Conservation (phyloP, 371 early-diverging fungal genomes). For the Spraguea lophii region DNA sequence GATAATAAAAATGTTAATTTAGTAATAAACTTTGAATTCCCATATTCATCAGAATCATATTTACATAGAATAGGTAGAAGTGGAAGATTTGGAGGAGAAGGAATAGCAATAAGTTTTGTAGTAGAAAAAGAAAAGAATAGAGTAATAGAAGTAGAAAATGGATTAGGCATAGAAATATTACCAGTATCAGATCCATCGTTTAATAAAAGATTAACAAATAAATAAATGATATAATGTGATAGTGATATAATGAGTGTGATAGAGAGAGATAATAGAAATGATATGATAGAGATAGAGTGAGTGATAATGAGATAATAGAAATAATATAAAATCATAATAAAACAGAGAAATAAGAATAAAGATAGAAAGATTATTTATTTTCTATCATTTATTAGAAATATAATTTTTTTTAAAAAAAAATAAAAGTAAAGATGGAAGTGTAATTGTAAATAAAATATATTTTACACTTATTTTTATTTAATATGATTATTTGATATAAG, state of each 20-base stretch:
- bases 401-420: too few species aligned
- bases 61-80: conserved; percentile 83
- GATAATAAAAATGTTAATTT: conserved; percentile 95
- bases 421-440: too few species aligned
- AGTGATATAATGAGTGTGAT: background rate
- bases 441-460: too few species aligned
- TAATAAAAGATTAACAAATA: background rate
- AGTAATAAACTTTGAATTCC: conserved; percentile 98
- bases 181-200: conserved; percentile 13
- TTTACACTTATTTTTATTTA: too few species aligned
- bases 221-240: background rate
- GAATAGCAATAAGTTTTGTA: conserved; percentile 81
- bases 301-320: background rate
- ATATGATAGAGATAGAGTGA: background rate
- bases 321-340: too few species aligned
- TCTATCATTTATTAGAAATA: too few species aligned
- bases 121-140: conserved; percentile 21
- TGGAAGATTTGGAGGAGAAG: conserved; percentile 87
- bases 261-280: background rate
- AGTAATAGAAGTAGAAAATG: conserved; percentile 18
- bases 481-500: too few species aligned
- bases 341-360: too few species aligned
- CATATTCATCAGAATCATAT: conserved; percentile 89
- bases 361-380: too few species aligned
- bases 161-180: conserved; percentile 17